phyloP scores from a whole-genome alignment of 2,329 filamentous ascomycete species.

The Verticillium tricorpus region DNA sequence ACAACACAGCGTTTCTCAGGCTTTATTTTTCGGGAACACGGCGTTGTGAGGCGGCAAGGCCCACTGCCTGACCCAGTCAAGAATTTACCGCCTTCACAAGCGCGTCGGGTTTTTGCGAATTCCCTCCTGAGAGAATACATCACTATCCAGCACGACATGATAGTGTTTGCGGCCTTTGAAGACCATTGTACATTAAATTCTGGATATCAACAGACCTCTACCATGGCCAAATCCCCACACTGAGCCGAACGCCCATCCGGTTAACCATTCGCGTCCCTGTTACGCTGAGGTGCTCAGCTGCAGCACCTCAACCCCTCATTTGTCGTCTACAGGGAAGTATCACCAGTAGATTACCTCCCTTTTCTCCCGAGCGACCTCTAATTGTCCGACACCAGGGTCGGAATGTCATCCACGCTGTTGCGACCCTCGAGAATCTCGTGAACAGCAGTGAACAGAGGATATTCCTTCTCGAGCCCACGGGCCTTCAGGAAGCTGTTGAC shows the following conservation, averaged over 20 bases:
- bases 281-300: background rate
- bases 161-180: background rate
- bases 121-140: no score
- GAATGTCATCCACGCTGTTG: conserved; percentile 76
- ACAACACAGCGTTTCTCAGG: background rate
- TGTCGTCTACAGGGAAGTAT: background rate
- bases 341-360: background rate
- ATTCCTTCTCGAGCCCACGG: conserved; percentile 73
- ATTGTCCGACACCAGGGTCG: conserved; percentile 52
- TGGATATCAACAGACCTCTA: conserved; percentile 2
- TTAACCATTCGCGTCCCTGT: background rate
- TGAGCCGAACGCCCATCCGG: background rate
- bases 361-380: conserved; percentile 1
- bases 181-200: background rate
- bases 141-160: no score
- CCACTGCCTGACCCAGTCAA: no score
- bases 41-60: no score
- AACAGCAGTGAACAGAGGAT: conserved; percentile 89
- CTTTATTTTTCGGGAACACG: no score
- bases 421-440: conserved; percentile 73
- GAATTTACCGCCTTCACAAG: no score
- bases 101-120: no score
- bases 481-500: conserved; percentile 85
- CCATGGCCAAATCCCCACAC: background rate
- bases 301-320: background rate